Evolutionary conservation across 2,329 filamentous ascomycete species (phyloP), one percentile per base, ranked within the genome.

Genomic region (Verticillium nonalfalfae): DNA sequence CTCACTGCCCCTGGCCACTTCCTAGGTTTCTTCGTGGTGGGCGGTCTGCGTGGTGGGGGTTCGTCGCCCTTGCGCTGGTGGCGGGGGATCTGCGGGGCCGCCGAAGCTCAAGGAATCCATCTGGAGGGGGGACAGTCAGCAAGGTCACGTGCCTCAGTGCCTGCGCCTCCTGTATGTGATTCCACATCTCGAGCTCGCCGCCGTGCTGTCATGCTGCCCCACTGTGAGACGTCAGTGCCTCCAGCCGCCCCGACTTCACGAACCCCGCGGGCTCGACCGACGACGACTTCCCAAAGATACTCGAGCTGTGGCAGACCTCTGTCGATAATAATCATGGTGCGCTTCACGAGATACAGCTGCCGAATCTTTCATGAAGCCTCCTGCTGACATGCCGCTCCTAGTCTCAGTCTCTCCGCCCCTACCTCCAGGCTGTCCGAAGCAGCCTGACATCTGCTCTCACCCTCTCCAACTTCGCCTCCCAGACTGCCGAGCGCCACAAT

Each of bases 361-460:
- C 2, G 34, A 34, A 21, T 7, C 45, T n/a, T 11, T 50, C n/a
- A n/a, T 21, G 18, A 21, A 4, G n/a, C 45, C 10, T n/a, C 18
- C 18, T 50, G 59, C 71, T 75, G 59, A 75, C 66, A 13, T 35
- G 14, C 10, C 33, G 18, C 45, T 18, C 66, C 50, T 67, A 90
- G 95, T 97, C 93, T 74, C 94, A 97, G 93, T 97, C 93, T 67
- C 85, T 98, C 73, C 91, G 94, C 66, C 94, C 94, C 61, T 97
- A 98, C 79, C 90, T 97, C 69, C 92, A 96, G 82, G 96, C 91
- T 77, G 95, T 98, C 71, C 91, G 95, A 71, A 93, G 91, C 73
- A 96, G 91, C 72, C 85, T 99, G 72, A 98, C 93, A 50, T 92
- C 94, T 66, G 94, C 95, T 67, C 88, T 99, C 68, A 94, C 92